phyloP scores from a whole-genome alignment of 1,284 basidiomycete species.

The Microbotryomycetes sp. region DNA sequence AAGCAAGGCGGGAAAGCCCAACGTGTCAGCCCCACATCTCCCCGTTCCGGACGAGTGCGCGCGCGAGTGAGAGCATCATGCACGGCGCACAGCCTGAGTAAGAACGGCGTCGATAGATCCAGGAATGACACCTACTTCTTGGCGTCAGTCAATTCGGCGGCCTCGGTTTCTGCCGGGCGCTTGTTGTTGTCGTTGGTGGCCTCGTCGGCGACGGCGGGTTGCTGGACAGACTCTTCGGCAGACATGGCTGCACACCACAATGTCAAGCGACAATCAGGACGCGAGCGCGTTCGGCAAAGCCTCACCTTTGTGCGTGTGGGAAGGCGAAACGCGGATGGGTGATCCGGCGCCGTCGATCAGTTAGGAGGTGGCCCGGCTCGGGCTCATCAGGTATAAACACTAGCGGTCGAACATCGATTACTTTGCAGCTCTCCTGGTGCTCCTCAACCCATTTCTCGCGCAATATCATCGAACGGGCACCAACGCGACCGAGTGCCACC shows the following conservation, averaged over 20 bases:
- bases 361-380: no score
- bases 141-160: background rate
- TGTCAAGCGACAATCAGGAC: no score
- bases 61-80: background rate
- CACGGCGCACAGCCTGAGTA: background rate
- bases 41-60: background rate
- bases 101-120: background rate
- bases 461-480: background rate
- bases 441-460: no score
- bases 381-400: no score
- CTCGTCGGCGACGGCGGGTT: background rate
- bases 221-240: background rate
- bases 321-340: no score
- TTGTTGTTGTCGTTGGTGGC: background rate
- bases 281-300: no score
- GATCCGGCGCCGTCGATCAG: no score
- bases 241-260: no score
- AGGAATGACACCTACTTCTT: slow-evolving; percentile 4
- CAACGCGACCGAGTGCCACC: background rate
- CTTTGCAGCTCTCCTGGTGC: no score
- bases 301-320: no score
- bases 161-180: slow-evolving; percentile 5
- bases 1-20: background rate
- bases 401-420: no score
- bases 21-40: background rate